Evolutionary conservation across 2,329 filamentous ascomycete genomes (phyloP), one percentile per base, ranked within the genome.

Genomic region (Pseudopithomyces maydicus): DNA sequence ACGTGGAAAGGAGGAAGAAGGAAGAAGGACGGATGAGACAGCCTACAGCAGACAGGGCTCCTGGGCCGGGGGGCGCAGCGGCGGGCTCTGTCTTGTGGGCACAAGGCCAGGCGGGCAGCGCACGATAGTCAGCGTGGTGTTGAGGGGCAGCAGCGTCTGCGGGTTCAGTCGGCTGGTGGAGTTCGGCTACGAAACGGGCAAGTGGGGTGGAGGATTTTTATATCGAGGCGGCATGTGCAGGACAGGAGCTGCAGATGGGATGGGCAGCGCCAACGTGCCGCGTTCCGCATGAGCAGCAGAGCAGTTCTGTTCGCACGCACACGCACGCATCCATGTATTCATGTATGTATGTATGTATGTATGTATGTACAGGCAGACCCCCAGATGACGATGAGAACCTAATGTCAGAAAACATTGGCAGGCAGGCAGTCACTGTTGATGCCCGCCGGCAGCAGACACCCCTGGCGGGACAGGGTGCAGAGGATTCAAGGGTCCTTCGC

Each of bases 151-250:
- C 61, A 33, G n/a, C 12, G 33, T 33, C 19, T 58, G 41, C 54
- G 44, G 62, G 47, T 26, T 53, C 60, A 56, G 58, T 54, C 56
- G 58, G 55, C 56, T 52, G 47, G 38, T 61, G 61, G 65, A 68
- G 64, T 35, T 51, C 48, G 67, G 67, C 58, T 63, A 54, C 62
- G 49, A 53, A 66, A 69, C 54, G 61, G 64, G 70, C 63, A 70
- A 67, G 69, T 71, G 69, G 68, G 68, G 69, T 32, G 55, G 38
- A 41, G 55, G 54, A 53, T 64, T 55, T 52, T 55, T 53, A 29
- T 20, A 51, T 35, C 17, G n/a, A 39, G 23, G 33, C 48, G 23
- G 33, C 48, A 52, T 50, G 46, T 47, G 26, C 20, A 20, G 19
- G 11, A 29, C n/a, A n/a, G n/a, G n/a, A n/a, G n/a, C n/a, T n/a